Base-by-base conservation (phyloP, 1,139 yeast genomes). In the Schizosaccharomyces versatilis region DNA sequence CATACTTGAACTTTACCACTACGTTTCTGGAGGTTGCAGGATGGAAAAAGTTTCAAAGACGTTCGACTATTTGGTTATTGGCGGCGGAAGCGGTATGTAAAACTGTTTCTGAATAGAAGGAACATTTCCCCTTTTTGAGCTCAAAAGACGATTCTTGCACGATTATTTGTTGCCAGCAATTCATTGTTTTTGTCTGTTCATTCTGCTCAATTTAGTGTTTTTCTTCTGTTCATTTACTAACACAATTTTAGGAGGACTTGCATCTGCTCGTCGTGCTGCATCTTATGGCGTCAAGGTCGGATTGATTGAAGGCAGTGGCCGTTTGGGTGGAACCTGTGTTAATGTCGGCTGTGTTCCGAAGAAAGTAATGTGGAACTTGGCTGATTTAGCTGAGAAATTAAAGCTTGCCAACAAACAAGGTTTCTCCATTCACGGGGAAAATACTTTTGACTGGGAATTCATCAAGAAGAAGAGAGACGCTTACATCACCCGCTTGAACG, bases 271-370 rank as follows among this genome's bases (percentile, higher is more conserved):
- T 67, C 79, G 97, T 63, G 98, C 98, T 10, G 95, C 97, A 54
- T 77, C 80, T 53, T 79, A 86, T 63, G 98, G 98, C 36, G 94
- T 93, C 39, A 84, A 85, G 62, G 82, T 93, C 1, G 73, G 88
- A 59, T 66, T 90, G 47, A 74, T 90, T 57, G 98, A 90, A 68
- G 78, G 84, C 47, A 77, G 79, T 57, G 66, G 68, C 39, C 79
- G 72, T 58, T 75, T 93, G 68, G 98, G 98, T 56, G 99, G 99
- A 48, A 93, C 99, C 53, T 90, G 99, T 75, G 99, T 93, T 61
- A 93, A 93, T 67, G 98, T 88, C 51, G 99, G 99, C 15, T 90
- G 99, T 74, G 98, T 90, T 42, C 99, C 99, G 52, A 90, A 90
- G 74, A 90, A 90, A 68, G 86, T 93, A 54, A 88, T 90, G 97